Percentiles rank a stretch among this genome's conserved stretches.
Evolutionary conservation across 2,329 filamentous ascomycete genomes (phyloP).

Genomic region (Sporothrix mexicana): DNA sequence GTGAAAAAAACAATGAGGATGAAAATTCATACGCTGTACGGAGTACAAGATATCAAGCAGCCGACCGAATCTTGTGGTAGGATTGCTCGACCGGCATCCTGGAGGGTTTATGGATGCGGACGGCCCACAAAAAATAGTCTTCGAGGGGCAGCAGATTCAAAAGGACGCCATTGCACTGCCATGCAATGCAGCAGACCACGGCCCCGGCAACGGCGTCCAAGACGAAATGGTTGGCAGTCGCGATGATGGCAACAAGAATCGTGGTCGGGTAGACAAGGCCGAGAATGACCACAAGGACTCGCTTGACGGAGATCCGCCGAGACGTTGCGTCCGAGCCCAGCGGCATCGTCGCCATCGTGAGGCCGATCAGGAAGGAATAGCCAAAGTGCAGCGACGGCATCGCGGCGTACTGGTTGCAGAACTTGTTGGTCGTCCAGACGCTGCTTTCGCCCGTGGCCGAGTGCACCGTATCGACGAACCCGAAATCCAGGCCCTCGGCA

Average conservation of each 20-base stretch:
- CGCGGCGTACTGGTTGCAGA: slow-evolving; percentile 74
- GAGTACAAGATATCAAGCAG: background rate
- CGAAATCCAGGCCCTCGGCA: slow-evolving; percentile 63
- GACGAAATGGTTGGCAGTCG: slow-evolving; percentile 75
- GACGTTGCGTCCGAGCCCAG: slow-evolving; percentile 52
- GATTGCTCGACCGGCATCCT: background rate
- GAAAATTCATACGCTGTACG: too few species aligned
- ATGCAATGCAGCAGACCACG: slow-evolving; percentile 67
- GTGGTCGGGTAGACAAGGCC: slow-evolving; percentile 68
- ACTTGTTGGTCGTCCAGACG: slow-evolving; percentile 74
- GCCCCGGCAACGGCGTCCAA: slow-evolving; percentile 74
- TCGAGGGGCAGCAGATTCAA: slow-evolving; percentile 69
- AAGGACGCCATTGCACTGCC: slow-evolving; percentile 60
- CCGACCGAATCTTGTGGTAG: slow-evolving; percentile 20
- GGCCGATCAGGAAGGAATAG: slow-evolving; percentile 73
- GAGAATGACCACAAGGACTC: slow-evolving; percentile 51
- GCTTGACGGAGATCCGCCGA: slow-evolving; percentile 56
- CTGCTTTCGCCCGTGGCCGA: slow-evolving; percentile 63
- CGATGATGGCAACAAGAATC: slow-evolving; percentile 71
- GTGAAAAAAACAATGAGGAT: too few species aligned
- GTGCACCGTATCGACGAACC: slow-evolving; percentile 67
- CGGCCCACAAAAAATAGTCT: slow-evolving; percentile 66
- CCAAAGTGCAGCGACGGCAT: slow-evolving; percentile 80
- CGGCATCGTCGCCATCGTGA: slow-evolving; percentile 71
- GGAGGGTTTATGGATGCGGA: slow-evolving; percentile 34